Evolutionary conservation across 2,329 filamentous ascomycete species (phyloP).

Genomic region (Colletotrichum noveboracense): DNA sequence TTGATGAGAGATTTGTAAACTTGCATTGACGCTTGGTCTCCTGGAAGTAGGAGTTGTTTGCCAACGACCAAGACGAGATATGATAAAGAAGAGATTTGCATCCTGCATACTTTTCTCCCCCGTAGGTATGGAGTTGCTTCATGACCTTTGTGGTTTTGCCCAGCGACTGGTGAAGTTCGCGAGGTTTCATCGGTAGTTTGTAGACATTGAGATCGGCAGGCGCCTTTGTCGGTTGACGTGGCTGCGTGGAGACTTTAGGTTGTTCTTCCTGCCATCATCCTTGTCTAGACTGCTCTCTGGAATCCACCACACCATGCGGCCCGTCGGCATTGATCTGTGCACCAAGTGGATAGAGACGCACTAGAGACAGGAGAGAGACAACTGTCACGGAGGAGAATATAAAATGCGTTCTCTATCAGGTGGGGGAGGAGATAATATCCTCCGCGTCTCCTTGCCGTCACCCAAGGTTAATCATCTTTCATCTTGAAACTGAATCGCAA

Average conservation of each 20-base stretch:
- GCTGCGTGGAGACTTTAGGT: slow-evolving; percentile 1
- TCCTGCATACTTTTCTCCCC: background rate
- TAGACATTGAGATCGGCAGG: slow-evolving; percentile 12
- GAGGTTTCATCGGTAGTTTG: background rate
- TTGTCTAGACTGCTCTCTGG: background rate
- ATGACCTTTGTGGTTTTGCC: background rate
- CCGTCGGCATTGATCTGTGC: background rate
- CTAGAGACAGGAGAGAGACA: background rate
- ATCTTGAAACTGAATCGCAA: background rate
- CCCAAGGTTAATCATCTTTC: background rate
- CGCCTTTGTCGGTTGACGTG: background rate
- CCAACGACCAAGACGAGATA: background rate
- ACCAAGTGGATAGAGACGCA: background rate
- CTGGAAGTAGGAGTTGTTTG: background rate
- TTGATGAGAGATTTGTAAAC: background rate
- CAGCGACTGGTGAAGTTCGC: background rate
- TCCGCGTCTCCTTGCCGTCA: background rate
- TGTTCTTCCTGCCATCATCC: background rate
- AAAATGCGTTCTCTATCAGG: slow-evolving; percentile 12
- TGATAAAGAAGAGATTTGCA: background rate
- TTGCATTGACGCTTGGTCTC: background rate
- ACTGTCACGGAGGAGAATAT: background rate
- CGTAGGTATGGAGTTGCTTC: background rate
- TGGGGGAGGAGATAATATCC: background rate
- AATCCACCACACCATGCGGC: background rate